Base-by-base conservation (phyloP, 768 basidiomycete species). In the Coprinopsis marcescibilis region DNA sequence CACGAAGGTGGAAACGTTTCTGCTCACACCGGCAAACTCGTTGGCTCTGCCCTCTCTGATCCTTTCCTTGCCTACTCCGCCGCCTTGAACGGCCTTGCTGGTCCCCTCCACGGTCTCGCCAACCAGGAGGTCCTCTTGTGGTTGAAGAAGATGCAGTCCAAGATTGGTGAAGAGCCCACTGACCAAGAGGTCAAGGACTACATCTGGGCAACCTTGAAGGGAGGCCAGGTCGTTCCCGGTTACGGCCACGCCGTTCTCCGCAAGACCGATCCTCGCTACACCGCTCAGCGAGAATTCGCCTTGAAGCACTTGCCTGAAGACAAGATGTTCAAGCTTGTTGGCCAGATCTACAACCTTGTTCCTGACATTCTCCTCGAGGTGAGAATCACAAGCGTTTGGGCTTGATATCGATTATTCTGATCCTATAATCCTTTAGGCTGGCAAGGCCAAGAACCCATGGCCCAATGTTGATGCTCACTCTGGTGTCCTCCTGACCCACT, bases 1-100 rank as follows among this genome's bases (percentile, higher is more conserved):
- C 95, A 98, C 69, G 95, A 98, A 68, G 95, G 95, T 64, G 95
- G 95, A 36, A 98, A 98, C 57, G 95, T 98, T 52, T 97, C 95
- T 43, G 92, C 91, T 1, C 91, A 94, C 73, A 87, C 91, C 17
- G 89, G 89, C 48, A 90, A 94, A 67, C 76, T 93, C 17, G 92
- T 94, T 53, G 91, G 90, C 46, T 93, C 92, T 45, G 94, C 95
- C 43, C 85, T 98, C 48, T 94, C 94, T 0, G 95, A 98, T 64
- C 95, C 95, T 45, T 97, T 96, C 90, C 81, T 97, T 20, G 78
- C 94, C 4, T 97, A 90, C 63, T 81, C 78, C 49, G 95, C 95
- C 39, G 87, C 93, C 25, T 73, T 98, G 51, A 95, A 95, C 57
- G 95, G 95, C 70, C 83, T 98, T 34, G 95, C 95, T 38, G 95